Evolutionary conservation across 2,329 filamentous ascomycete genomes (phyloP).

Genomic region (Delphinella strobiligena): DNA sequence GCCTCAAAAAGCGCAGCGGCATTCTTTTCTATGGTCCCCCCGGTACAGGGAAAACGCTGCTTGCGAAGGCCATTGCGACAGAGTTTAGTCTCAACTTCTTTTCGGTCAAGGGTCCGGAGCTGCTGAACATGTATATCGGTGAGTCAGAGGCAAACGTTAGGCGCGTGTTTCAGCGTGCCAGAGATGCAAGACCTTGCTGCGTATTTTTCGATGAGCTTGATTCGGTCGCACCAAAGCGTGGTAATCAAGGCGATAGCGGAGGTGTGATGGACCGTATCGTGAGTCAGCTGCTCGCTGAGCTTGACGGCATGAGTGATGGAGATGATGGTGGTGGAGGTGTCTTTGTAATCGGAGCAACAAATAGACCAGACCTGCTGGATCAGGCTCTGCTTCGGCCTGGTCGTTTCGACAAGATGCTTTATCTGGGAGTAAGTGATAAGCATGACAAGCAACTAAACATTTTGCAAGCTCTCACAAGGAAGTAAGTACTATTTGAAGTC

Average conservation of each 20-base stretch:
- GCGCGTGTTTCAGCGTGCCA: slow-evolving; percentile 73
- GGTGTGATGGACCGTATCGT: slow-evolving; percentile 98
- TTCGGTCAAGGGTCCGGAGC: slow-evolving; percentile 80
- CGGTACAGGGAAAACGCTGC: slow-evolving; percentile 82
- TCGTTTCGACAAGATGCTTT: slow-evolving; percentile 96
- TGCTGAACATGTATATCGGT: slow-evolving; percentile 94
- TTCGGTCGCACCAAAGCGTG: slow-evolving; percentile 88
- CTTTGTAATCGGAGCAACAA: slow-evolving; percentile 94
- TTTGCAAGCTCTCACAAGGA: slow-evolving; percentile 83
- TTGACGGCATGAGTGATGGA: slow-evolving; percentile 95
- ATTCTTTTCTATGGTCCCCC: slow-evolving; percentile 88
- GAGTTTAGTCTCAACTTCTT: slow-evolving; percentile 94
- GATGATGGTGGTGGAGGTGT: slow-evolving; percentile 72
- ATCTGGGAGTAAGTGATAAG: slow-evolving; percentile 89
- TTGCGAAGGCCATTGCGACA: slow-evolving; percentile 85
- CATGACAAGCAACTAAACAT: slow-evolving; percentile 95
- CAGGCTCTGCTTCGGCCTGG: slow-evolving; percentile 80
- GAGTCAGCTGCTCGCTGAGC: slow-evolving; percentile 81
- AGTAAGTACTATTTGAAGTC: slow-evolving; percentile 45
- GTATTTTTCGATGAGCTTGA: slow-evolving; percentile 93
- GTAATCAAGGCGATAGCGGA: slow-evolving; percentile 92
- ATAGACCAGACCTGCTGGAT: slow-evolving; percentile 84
- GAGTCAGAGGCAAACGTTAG: slow-evolving; percentile 88
- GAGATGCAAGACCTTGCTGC: slow-evolving; percentile 76
- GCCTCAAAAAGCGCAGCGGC: slow-evolving; percentile 94